A percentile compares a stretch with the other conserved stretches of the same genome.
phyloP scores from a whole-genome alignment of 495 filamentous ascomycete genomes.

The Clohesyomyces aquaticus region DNA sequence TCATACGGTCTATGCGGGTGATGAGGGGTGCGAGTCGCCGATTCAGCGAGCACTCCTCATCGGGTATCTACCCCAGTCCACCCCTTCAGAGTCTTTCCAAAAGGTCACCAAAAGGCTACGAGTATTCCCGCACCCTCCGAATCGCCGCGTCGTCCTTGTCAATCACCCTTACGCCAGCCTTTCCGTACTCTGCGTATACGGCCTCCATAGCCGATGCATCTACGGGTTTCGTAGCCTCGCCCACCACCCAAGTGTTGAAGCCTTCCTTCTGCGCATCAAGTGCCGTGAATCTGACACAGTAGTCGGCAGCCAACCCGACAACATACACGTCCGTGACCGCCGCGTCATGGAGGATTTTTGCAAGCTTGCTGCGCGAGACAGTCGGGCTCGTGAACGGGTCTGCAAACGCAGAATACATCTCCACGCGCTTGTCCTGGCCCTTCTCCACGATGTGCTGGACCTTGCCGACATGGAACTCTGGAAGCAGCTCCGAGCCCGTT shows the following conservation, averaged over 20 bases:
- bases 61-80: conserved; percentile 8
- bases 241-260: conserved; percentile 74
- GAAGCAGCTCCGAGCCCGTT: conserved; percentile 71
- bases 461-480: conserved; percentile 66
- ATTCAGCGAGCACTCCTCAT: conserved; percentile 1
- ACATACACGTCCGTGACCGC: conserved; percentile 78
- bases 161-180: conserved; percentile 51
- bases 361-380: conserved; percentile 58
- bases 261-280: conserved; percentile 75
- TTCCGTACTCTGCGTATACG: conserved; percentile 59
- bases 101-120: not conserved
- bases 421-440: conserved; percentile 70
- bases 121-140: conserved; percentile 16
- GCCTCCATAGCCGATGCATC: conserved; percentile 61
- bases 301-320: conserved; percentile 85
- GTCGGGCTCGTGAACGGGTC: conserved; percentile 68
- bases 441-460: conserved; percentile 75
- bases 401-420: conserved; percentile 92
- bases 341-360: conserved; percentile 55
- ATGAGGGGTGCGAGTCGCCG: not conserved
- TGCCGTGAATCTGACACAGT: conserved; percentile 83
- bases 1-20: not conserved
- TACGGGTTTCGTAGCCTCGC: conserved; percentile 77
- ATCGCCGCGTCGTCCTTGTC: conserved; percentile 10
- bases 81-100: not conserved